Percentiles rank a stretch among this genome's conserved stretches.
Evolutionary conservation across 495 filamentous ascomycete species (phyloP).

Genomic region (Astrothelium macrocarpum): DNA sequence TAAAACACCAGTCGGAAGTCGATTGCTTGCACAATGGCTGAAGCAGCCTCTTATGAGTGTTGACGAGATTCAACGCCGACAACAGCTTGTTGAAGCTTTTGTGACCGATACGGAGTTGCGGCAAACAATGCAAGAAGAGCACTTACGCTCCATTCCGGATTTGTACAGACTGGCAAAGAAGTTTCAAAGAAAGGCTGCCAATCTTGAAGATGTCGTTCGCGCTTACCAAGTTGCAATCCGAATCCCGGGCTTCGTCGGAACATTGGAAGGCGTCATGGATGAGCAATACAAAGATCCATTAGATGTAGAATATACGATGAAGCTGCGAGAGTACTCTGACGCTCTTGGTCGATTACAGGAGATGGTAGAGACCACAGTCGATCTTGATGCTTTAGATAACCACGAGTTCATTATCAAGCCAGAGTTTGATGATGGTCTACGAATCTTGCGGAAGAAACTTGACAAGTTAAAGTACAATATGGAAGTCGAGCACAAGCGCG

Average conservation of each 20-base stretch:
- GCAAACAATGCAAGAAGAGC: slow-evolving; percentile 97
- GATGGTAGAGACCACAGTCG: slow-evolving; percentile 98
- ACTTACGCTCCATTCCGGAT: slow-evolving; percentile 87
- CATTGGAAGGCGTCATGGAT: slow-evolving; percentile 90
- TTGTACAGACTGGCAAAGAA: slow-evolving; percentile 88
- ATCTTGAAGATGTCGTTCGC: slow-evolving; percentile 88
- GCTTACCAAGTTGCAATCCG: slow-evolving; percentile 92
- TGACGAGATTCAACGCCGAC: slow-evolving; percentile 78
- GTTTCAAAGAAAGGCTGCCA: slow-evolving; percentile 84
- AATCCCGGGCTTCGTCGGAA: slow-evolving; percentile 79
- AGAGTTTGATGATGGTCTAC: slow-evolving; percentile 86
- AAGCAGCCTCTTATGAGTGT: slow-evolving; percentile 96
- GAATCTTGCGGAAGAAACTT: slow-evolving; percentile 79
- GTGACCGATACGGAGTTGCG: slow-evolving; percentile 85
- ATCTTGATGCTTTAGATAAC: slow-evolving; percentile 88
- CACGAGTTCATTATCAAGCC: slow-evolving; percentile 99
- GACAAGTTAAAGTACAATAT: slow-evolving; percentile 78
- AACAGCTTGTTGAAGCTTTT: slow-evolving; percentile 93
- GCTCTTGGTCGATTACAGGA: slow-evolving; percentile 81
- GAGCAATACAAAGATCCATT: slow-evolving; percentile 83
- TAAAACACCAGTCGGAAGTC: slow-evolving; percentile 88
- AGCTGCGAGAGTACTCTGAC: slow-evolving; percentile 63
- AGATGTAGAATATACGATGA: slow-evolving; percentile 78
- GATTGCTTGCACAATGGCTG: slow-evolving; percentile 88
- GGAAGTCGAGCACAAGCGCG: slow-evolving; percentile 67